These are phyloP conservation scores for Alternaria incomplexa DNA, from an alignment of 2,329 filamentous ascomycete species.

Conservation along the genomic window DNA sequence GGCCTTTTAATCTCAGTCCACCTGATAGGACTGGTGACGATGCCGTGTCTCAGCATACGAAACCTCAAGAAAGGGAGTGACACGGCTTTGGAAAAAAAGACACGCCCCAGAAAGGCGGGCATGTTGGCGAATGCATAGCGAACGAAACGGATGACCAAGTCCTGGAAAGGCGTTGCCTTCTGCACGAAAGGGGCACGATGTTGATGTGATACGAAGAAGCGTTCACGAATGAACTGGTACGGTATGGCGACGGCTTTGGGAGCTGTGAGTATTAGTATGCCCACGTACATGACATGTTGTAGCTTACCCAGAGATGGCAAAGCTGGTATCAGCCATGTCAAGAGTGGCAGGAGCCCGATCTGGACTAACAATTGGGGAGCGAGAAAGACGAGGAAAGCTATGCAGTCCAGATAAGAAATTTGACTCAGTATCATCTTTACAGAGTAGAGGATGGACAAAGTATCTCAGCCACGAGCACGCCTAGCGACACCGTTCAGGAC, in stretches of 20 bases:
- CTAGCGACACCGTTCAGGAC: background rate
- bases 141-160: conserved; percentile 77
- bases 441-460: background rate
- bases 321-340: conserved; percentile 64
- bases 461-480: background rate
- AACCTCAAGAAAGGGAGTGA: conserved; percentile 76
- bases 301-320: conserved; percentile 73
- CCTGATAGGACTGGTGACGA: conserved; percentile 65
- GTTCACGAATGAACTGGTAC: conserved; percentile 63
- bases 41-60: conserved; percentile 76
- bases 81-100: conserved; percentile 79
- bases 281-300: background rate
- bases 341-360: conserved; percentile 66
- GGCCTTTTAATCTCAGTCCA: conserved; percentile 67
- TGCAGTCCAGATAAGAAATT: conserved; percentile 77
- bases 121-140: conserved; percentile 78
- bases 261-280: conserved; percentile 38
- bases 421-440: conserved; percentile 72
- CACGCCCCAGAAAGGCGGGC: conserved; percentile 69
- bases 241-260: conserved; percentile 65
- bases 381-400: conserved; percentile 74
- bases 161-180: conserved; percentile 75
- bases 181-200: conserved; percentile 68
- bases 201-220: conserved; percentile 57
- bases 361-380: conserved; percentile 73